Percentiles rank a stretch among this genome's conserved stretches.
These are phyloP conservation scores for Claviceps maximensis DNA, from an alignment of 2,329 filamentous ascomycete genomes.

Conservation along the genomic window DNA sequence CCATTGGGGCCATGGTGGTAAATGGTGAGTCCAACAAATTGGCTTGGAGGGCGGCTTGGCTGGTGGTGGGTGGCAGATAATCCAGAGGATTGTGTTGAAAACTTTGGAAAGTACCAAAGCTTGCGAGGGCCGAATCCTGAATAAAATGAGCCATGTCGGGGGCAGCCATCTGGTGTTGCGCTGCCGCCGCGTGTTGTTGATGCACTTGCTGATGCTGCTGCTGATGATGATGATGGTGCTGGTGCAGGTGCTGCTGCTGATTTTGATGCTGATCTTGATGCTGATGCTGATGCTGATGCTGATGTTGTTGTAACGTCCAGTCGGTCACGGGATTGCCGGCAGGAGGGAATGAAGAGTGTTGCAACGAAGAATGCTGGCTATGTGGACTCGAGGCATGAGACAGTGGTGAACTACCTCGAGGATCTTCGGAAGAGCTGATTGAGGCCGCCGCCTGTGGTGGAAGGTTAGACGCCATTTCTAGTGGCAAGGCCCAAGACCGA, in stretches of 20 bases:
- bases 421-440: constrained; percentile 33
- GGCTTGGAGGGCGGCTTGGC: constrained; percentile 50
- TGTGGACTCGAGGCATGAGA: constrained; percentile 39
- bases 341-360: constrained; percentile 42
- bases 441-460: constrained; percentile 31
- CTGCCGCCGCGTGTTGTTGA: constrained; percentile 19
- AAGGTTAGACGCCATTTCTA: constrained; percentile 36
- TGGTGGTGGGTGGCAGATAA: constrained; percentile 48
- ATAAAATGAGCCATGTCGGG: constrained; percentile 40
- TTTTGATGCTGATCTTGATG: constrained; percentile 37
- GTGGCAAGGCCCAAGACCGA: constrained; percentile 36
- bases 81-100: constrained; percentile 45
- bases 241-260: constrained; percentile 34
- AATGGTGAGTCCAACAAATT: constrained; percentile 53
- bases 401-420: constrained; percentile 34
- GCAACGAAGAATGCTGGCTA: constrained; percentile 34
- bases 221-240: constrained; percentile 27
- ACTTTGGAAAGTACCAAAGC: constrained; percentile 38
- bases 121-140: constrained; percentile 44
- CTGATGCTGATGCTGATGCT: constrained; percentile 34
- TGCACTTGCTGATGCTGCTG: constrained; percentile 33
- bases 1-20: constrained; percentile 41
- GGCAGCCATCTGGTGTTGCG: constrained; percentile 25
- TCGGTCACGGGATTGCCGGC: constrained; percentile 42
- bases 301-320: constrained; percentile 46